Evolutionary conservation across 257 asterid genomes (phyloP), one percentile per base, ranked within the genome.

Genomic region (Dorcoceras hygrometricum): DNA sequence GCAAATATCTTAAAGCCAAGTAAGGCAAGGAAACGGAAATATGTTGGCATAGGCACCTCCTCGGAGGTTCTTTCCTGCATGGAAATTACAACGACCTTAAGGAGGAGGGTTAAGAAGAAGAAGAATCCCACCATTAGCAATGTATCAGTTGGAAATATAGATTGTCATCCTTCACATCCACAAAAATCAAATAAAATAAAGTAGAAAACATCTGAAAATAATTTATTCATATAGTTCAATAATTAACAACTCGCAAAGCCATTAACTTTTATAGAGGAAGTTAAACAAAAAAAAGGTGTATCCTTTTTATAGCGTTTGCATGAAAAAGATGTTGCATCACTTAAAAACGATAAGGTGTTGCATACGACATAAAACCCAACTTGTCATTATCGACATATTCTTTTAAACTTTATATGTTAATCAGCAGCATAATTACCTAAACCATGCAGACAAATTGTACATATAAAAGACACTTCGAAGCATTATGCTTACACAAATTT

Each of bases 1-100:
- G 91, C 85, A 73, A 94, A 94, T 63, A 94, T 88, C 80, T 90
- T 90, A 84, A 94, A 94, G 83, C 96, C 99, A 71, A 94, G 95
- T 79, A 94, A 71, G 28, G 97, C 95, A 64, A 94, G 96, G 82
- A 94, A 94, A 31, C 96, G 96, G 70, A 94, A 94, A 75, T 88
- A 94, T 27, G 99, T 90, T 53, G 99, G 97, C 95, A 94, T 88
- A 8, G 97, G 97, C 55, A 88, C 62, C 61, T 86, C 91, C 66
- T 85, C 85, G 25, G 83, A 81, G 67, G 76, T 39, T 72, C 61
- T 78, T 75, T 84, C 96, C 99, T 94, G 74, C 81, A 74, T 34
- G 26, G 57, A 46, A 76, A 57, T 31, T 50, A 57, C 2, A 71
- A 59, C 6, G 8, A 60, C 71, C 64, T 23, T 51, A n/a, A 67